Conservation (phyloP, 768 basidiomycete species). For the Xanthoconium purpureum region DNA sequence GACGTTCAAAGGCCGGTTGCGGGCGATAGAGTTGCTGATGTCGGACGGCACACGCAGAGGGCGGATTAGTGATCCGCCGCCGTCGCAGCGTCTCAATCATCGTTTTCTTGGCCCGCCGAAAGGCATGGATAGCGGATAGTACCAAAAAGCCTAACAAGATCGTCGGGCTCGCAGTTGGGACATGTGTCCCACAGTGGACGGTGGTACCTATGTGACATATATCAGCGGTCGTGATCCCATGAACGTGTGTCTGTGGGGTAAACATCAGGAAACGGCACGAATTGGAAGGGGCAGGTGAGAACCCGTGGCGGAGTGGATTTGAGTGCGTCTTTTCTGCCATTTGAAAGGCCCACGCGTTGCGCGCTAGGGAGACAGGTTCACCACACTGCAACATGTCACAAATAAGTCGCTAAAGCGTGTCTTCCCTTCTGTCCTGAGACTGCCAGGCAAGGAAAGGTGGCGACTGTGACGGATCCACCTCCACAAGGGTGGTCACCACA, state of each 20-base stretch:
- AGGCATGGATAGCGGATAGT: not conserved
- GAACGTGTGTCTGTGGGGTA: slow-evolving; percentile 15
- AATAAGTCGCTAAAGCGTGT: slow-evolving; percentile 2
- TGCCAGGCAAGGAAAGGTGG: not conserved
- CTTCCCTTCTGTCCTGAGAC: not conserved
- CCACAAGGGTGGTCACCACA: not conserved
- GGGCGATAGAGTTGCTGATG: slow-evolving; percentile 10
- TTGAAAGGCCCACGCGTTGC: slow-evolving; percentile 14
- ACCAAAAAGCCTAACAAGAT: not conserved
- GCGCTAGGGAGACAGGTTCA: slow-evolving; percentile 4
- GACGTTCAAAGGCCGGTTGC: not conserved
- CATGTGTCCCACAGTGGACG: too few relatives aligned
- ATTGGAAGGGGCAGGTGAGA: slow-evolving; percentile 16
- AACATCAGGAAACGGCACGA: not conserved
- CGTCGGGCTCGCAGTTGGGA: not conserved
- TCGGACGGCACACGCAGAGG: not conserved
- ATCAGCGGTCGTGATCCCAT: slow-evolving; percentile 2
- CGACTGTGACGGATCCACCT: not conserved
- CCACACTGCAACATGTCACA: slow-evolving; percentile 9
- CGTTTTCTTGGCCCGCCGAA: slow-evolving; percentile 3
- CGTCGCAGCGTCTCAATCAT: slow-evolving; percentile 8
- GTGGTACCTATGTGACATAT: not conserved
- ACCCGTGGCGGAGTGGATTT: slow-evolving; percentile 12
- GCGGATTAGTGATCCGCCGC: slow-evolving; percentile 17
- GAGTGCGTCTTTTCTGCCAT: slow-evolving; percentile 33